These are phyloP conservation scores for Phytopythium aichiense DNA, from an alignment of 352 stramenopile species.

Conservation along the genomic window DNA sequence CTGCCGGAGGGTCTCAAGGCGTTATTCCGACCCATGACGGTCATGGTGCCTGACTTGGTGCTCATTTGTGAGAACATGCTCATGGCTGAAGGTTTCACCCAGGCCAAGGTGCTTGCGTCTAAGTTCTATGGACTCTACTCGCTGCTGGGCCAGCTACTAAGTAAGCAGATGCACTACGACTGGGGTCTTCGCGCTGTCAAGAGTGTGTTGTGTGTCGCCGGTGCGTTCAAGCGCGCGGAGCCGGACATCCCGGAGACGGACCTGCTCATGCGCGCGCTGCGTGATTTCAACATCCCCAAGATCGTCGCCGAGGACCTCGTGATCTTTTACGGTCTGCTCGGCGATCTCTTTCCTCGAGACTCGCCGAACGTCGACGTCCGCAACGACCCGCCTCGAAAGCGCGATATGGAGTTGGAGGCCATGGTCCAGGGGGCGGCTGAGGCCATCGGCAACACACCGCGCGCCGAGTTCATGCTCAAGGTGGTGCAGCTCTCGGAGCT, in stretches of 20 bases:
- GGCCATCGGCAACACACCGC: constrained; percentile 77
- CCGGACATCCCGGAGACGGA: constrained; percentile 91
- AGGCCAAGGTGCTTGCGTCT: constrained; percentile 92
- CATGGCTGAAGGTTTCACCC: constrained; percentile 95
- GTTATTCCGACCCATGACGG: constrained; percentile 95
- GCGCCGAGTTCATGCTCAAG: constrained; percentile 90
- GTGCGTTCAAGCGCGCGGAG: constrained; percentile 93
- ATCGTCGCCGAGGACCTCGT: constrained; percentile 94
- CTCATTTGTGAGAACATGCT: constrained; percentile 98
- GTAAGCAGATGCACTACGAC: constrained; percentile 96
- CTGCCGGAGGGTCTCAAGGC: constrained; percentile 94
- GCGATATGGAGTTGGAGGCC: constrained; percentile 91
- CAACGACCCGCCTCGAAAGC: constrained; percentile 89
- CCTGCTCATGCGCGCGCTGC: constrained; percentile 94
- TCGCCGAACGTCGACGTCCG: constrained; percentile 84
- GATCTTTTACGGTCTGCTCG: constrained; percentile 94
- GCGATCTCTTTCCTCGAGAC: constrained; percentile 92
- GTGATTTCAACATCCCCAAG: constrained; percentile 97
- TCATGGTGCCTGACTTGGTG: constrained; percentile 95
- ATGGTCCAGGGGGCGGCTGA: constrained; percentile 82
- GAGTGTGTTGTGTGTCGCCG: constrained; percentile 92
- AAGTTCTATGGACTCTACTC: constrained; percentile 97
- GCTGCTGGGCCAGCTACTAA: constrained; percentile 90
- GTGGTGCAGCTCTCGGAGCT: constrained; percentile 95
- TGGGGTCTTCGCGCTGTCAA: constrained; percentile 94